A percentile compares a stretch with the other conserved stretches of the same genome.
Evolutionary conservation across 345 rosid genomes (phyloP).

Genomic region (Boechera stricta): DNA sequence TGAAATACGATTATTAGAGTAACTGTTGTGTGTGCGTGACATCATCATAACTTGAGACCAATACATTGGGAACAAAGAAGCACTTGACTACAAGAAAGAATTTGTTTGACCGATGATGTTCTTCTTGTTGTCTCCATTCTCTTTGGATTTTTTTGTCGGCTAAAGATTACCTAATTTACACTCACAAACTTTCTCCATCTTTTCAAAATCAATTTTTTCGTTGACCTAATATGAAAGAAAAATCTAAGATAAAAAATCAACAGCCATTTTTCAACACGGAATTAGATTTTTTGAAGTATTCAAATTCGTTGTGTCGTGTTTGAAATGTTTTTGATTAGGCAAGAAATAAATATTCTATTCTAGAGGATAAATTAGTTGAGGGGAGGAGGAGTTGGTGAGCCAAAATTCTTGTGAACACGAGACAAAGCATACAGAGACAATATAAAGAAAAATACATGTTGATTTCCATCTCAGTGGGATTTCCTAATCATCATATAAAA

Average conservation of each 20-base stretch:
- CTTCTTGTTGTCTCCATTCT: conserved; percentile 40
- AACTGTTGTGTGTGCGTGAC: conserved; percentile 34
- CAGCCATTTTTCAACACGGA: conserved; percentile 38
- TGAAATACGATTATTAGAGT: background rate
- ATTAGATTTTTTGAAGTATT: background rate
- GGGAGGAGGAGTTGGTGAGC: conserved; percentile 43
- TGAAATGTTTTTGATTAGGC: conserved; percentile 16
- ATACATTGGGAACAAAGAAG: conserved; percentile 18
- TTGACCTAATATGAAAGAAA: conserved; percentile 34
- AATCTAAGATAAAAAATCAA: conserved; percentile 2
- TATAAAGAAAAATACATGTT: background rate
- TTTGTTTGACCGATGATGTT: conserved; percentile 39
- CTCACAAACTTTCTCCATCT: conserved; percentile 28
- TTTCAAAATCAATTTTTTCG: conserved; percentile 31
- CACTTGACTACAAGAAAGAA: conserved; percentile 36
- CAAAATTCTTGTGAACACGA: conserved; percentile 29
- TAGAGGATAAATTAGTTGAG: conserved; percentile 28
- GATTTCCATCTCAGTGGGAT: conserved; percentile 29
- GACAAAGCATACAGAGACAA: conserved; percentile 44
- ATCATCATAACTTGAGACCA: conserved; percentile 38
- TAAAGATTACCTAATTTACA: conserved; percentile 39
- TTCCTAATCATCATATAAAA: conserved; percentile 12
- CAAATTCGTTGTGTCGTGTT: conserved; percentile 36
- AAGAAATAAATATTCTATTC: background rate
- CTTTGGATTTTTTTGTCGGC: conserved; percentile 40